Base-by-base conservation (phyloP, 139 green algal species). In the Chlamydomonas urium region DNA sequence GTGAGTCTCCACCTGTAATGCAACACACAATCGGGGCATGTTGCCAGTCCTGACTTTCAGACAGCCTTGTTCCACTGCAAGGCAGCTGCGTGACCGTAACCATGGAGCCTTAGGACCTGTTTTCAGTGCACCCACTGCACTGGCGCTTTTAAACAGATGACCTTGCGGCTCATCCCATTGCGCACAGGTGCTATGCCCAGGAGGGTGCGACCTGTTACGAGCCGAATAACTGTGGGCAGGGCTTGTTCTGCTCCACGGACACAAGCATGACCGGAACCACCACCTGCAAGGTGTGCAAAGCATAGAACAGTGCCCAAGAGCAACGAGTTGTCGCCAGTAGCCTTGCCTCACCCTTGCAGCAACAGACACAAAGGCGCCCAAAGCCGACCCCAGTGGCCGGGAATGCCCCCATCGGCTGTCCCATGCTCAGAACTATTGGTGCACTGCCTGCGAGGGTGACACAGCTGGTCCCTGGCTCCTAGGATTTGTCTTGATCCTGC, bases 201-300 rank as follows among this genome's bases (percentile, higher is more conserved):
- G 10, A 26, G 28, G 71, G 71, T 2, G 1, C 0, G 1, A 1
- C 28, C 2, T 82, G 76, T 36, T 45, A 59, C 33, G 35, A 21
- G 2, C 42, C 57, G 2, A 50, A 26, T 0, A 37, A 66, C 59
- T 82, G 76, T 59, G 66, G 76, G 3, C 1, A 36, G 23, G 76
- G 76, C 37, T 24, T 78, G 28, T 82, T 82, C 58, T 82, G 76
- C 38, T 38, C 45, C 23, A 35, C 48, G 2, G 26, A 31, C 1
- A 35, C 33, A 1, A 36, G 23, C 0, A 47, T 58, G 37, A 29
- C 35, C 0, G 32, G 34, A 29, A 29, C 70, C 14, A 71, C 76
- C 29, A 60, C 29, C 23, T 82, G 76, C 71, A 53, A 75, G 76
- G 76, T 78, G 29, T 1, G 38, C 38, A 23, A 72, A 42, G 2